Evolutionary conservation across 768 basidiomycete species (phyloP), one percentile per base, ranked within the genome.

Genomic region (Boletus subparvulus): DNA sequence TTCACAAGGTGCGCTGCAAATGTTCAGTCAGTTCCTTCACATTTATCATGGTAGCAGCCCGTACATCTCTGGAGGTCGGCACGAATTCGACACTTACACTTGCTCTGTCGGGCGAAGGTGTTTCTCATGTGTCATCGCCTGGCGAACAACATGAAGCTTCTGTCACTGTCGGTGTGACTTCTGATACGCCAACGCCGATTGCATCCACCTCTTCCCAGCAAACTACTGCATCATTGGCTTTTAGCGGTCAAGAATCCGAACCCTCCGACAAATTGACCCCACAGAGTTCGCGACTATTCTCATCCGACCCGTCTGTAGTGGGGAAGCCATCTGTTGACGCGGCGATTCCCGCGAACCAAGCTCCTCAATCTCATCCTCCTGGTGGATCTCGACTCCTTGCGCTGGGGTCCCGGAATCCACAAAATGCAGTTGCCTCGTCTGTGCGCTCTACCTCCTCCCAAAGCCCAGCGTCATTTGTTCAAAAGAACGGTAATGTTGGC

Each of bases 301-400:
- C 62, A 35, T 62, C 66, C 19, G 67, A 72, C 24, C 50, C 55
- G 37, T 45, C 64, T 30, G 51, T 61, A 32, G 33, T 47, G 52
- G 47, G 37, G 46, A 72, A 64, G 24, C 45, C 55, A 30, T 40
- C 59, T 50, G 67, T 81, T 42, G 75, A 86, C 47, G 75, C 77
- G 3, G 75, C 82, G 40, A 76, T 66, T 11, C 47, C 76, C n/a
- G 68, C 76, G 28, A 67, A 66, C 42, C 61, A 65, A 37, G 41
- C 67, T 49, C 40, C 66, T 60, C 66, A 80, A 55, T 71, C 77
- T 63, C 75, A 76, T 58, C 70, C 74, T 44, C 73, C 76, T 14
- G 59, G 73, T 47, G 74, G 77, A 50, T 77, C 77, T 54, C 74
- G 78, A 50, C 65, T 83, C 55, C 75, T 81, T 57, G 74, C 76